phyloP scores from a whole-genome alignment of 176 grass and related monocot genomes.

The Oryza australiensis region DNA sequence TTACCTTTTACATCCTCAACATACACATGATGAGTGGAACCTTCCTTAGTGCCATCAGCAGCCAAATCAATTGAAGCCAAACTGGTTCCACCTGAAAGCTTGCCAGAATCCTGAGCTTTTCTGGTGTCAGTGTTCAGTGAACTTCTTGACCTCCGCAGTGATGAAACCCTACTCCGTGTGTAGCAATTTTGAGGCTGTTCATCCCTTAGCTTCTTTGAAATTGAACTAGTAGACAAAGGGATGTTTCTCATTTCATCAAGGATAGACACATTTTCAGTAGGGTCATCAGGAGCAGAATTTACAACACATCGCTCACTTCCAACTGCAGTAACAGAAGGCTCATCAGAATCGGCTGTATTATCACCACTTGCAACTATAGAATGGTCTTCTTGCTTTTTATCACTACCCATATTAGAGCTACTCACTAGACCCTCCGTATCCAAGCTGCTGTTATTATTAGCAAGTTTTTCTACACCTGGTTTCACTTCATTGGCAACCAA shows the following conservation, averaged over 20 bases:
- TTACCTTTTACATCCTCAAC: slow-evolving; percentile 12
- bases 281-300: slow-evolving; percentile 59
- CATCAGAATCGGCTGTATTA: slow-evolving; percentile 41
- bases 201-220: slow-evolving; percentile 59
- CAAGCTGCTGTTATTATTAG: slow-evolving; percentile 29
- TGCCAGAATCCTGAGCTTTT: slow-evolving; percentile 46
- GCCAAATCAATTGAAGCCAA: slow-evolving; percentile 36
- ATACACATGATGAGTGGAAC: slow-evolving; percentile 16
- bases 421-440: slow-evolving; percentile 35
- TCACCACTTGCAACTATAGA: slow-evolving; percentile 1
- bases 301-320: slow-evolving; percentile 40
- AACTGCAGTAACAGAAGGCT: slow-evolving; percentile 27
- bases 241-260: slow-evolving; percentile 68
- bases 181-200: slow-evolving; percentile 56
- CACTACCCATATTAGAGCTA: slow-evolving; percentile 29
- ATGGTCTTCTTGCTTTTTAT: slow-evolving; percentile 31
- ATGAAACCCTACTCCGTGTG: slow-evolving; percentile 40
- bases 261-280: slow-evolving; percentile 62
- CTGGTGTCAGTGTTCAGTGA: slow-evolving; percentile 46
- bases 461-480: slow-evolving; percentile 34
- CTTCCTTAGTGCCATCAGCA: slow-evolving; percentile 35
- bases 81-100: slow-evolving; percentile 37
- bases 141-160: slow-evolving; percentile 51
- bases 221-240: slow-evolving; percentile 46
- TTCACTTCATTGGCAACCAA: slow-evolving; percentile 39